These are phyloP conservation scores for Cryptococcus jaspeensis DNA, from an alignment of 1,284 basidiomycete genomes.

Conservation along the genomic window DNA sequence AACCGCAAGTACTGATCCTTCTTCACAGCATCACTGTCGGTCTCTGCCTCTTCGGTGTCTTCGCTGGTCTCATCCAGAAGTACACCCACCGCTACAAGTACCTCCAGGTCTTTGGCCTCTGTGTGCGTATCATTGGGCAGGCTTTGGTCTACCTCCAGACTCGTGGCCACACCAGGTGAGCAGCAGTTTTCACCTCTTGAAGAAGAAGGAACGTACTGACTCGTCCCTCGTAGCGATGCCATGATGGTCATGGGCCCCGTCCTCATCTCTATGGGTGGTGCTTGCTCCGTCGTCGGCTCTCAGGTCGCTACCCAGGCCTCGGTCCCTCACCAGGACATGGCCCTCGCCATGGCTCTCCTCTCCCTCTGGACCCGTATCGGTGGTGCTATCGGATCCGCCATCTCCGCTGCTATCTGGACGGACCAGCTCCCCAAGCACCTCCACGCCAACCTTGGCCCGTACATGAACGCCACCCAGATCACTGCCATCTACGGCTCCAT, in stretches of 20 bases:
- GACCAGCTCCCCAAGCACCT: slow-evolving; percentile 27
- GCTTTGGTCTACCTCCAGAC: slow-evolving; percentile 12
- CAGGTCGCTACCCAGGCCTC: slow-evolving; percentile 46
- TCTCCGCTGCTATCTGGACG: slow-evolving; percentile 44
- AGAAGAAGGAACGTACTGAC: slow-evolving; percentile 20
- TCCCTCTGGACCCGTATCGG: slow-evolving; percentile 45
- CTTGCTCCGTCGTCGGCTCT: slow-evolving; percentile 42
- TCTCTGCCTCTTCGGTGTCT: slow-evolving; percentile 46
- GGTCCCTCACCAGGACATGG: slow-evolving; percentile 47
- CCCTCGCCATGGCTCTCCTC: slow-evolving; percentile 41
- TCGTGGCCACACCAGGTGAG: neutral
- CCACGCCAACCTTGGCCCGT: slow-evolving; percentile 8
- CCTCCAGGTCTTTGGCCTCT: slow-evolving; percentile 33
- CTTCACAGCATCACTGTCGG: slow-evolving; percentile 24
- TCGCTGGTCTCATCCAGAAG: slow-evolving; percentile 46
- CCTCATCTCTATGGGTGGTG: slow-evolving; percentile 35
- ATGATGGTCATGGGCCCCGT: slow-evolving; percentile 23
- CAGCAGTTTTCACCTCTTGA: too few relatives aligned
- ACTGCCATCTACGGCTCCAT: slow-evolving; percentile 28
- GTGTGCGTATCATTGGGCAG: slow-evolving; percentile 26
- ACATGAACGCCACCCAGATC: slow-evolving; percentile 20
- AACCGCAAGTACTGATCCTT: neutral
- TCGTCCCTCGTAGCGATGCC: slow-evolving; percentile 30
- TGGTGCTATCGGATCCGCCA: slow-evolving; percentile 39
- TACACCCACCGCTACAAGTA: slow-evolving; percentile 52